Conservation (phyloP, 768 basidiomycete genomes). For the Lactarius evosmus region DNA sequence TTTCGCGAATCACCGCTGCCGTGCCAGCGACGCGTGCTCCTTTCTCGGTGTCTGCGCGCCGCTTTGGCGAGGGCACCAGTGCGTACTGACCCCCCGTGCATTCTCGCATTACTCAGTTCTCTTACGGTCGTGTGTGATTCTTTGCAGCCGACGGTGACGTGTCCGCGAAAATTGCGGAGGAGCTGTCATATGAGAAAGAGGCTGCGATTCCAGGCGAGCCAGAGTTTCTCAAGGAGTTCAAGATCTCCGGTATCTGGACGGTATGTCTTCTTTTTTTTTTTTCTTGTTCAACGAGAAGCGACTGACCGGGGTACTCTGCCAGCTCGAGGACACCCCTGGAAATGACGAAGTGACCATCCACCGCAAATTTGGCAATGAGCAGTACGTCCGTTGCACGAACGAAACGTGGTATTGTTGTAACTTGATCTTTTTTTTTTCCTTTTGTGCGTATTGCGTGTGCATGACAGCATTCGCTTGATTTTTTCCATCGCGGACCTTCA, state of each 20-base stretch:
- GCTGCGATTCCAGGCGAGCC: conserved; percentile 48
- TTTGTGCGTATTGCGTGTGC: no score
- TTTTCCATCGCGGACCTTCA: conserved; percentile 93
- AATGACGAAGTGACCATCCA: conserved; percentile 78
- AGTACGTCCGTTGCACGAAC: conserved; percentile 45
- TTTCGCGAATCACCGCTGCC: conserved; percentile 25
- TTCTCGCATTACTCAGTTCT: background rate
- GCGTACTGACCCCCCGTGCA: conserved; percentile 28
- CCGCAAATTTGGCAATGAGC: conserved; percentile 90
- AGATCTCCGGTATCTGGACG: conserved; percentile 71
- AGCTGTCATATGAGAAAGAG: conserved; percentile 84
- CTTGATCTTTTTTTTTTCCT: background rate
- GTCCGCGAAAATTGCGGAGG: conserved; percentile 70
- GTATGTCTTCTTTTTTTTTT: conserved; percentile 41
- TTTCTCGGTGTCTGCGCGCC: conserved; percentile 41
- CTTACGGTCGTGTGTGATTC: background rate
- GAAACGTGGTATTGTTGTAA: background rate
- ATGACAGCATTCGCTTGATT: conserved; percentile 72
- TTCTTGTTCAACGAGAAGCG: background rate
- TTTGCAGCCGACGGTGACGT: conserved; percentile 68
- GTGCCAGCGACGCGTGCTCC: conserved; percentile 35
- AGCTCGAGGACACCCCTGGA: conserved; percentile 69
- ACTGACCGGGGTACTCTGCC: background rate
- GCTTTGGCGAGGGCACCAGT: conserved; percentile 46
- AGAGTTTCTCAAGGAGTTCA: conserved; percentile 77